Evolutionary conservation across 1,284 basidiomycete species (phyloP), one percentile per base, ranked within the genome.

Genomic region (Microbotryomycetes sp.): DNA sequence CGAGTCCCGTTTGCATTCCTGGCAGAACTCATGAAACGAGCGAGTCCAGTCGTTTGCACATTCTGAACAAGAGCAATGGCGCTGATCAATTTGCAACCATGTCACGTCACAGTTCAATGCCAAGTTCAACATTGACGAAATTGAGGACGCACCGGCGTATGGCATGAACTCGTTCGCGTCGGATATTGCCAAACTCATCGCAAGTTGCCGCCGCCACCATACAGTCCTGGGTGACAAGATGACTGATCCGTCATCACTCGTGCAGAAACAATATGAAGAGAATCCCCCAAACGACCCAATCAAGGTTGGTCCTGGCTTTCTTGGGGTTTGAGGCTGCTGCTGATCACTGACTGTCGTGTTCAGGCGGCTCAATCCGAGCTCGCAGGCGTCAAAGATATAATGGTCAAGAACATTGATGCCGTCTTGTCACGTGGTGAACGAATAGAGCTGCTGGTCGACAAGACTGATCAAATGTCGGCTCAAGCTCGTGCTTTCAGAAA

Each of bases 401-500:
- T 77, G 64, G 64, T 77, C 23, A 74, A 74, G 57, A 78, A 77
- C 59, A 76, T 71, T 67, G 74, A 65, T 46, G 61, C 63, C 16
- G 54, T 48, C 70, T 82, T 99, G 46, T 87, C 84, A 60, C 82
- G 96, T 47, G 96, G 94, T 7, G 96, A 99, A 76, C 82, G 94
- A 59, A 92, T 99, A 71, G 94, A 97, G 74, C 80, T 97, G 23
- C 82, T 99, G 48, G 88, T 98, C 49, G 92, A 97, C 80, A 93
- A 97, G 81, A 98, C 94, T 31, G 93, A 97, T 75, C 88, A 84
- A 62, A 91, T 97, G 82, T 89, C 91, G 3, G 87, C 86, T 29
- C 93, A 98, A 76, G 92, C 93, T 6, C 89, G 90, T n/a, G 92
- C 92, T 2, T 99, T 99, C 79, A 79, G 93, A 51, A 81, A 94